Evolutionary conservation across 78 protist species (phyloP).

Genomic region (Speleostelium caveatum): DNA sequence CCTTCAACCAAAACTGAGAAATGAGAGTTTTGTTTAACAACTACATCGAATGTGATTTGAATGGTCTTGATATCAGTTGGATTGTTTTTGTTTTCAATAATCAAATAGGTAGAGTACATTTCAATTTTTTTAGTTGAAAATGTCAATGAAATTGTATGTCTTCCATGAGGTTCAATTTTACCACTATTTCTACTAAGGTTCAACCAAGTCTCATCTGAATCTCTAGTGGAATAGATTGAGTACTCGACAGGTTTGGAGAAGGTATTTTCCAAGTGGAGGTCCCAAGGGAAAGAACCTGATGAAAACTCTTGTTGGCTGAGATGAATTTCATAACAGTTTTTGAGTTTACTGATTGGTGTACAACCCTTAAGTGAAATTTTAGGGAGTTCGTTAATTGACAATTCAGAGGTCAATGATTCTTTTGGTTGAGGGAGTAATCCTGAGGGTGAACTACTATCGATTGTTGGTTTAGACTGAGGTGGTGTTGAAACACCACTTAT

Average conservation of each 20-base stretch:
- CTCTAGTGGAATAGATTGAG: slow-evolving; percentile 52
- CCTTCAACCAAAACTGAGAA: slow-evolving; percentile 76
- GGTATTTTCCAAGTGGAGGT: slow-evolving; percentile 53
- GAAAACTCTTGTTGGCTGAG: slow-evolving; percentile 72
- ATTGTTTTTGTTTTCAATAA: slow-evolving; percentile 72
- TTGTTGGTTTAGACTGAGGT: not conserved
- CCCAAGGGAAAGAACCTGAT: slow-evolving; percentile 75
- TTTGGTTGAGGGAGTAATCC: not conserved
- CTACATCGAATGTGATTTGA: slow-evolving; percentile 74
- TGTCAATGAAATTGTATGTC: slow-evolving; percentile 64
- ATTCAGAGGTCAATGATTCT: not conserved
- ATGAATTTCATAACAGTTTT: slow-evolving; percentile 79
- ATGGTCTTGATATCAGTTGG: slow-evolving; percentile 76
- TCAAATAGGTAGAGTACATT: slow-evolving; percentile 70
- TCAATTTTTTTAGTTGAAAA: slow-evolving; percentile 71
- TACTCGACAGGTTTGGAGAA: slow-evolving; percentile 33
- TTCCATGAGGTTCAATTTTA: slow-evolving; percentile 75
- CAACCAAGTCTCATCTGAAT: slow-evolving; percentile 72
- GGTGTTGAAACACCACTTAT: not conserved
- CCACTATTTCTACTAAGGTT: slow-evolving; percentile 66
- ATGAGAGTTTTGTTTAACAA: slow-evolving; percentile 71
- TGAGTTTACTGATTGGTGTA: slow-evolving; percentile 68
- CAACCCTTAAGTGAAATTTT: slow-evolving; percentile 72
- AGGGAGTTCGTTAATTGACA: not conserved
- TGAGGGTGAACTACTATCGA: not conserved